Conservation (phyloP, 345 rosid genomes). For the Chamaenerion angustifolium region DNA sequence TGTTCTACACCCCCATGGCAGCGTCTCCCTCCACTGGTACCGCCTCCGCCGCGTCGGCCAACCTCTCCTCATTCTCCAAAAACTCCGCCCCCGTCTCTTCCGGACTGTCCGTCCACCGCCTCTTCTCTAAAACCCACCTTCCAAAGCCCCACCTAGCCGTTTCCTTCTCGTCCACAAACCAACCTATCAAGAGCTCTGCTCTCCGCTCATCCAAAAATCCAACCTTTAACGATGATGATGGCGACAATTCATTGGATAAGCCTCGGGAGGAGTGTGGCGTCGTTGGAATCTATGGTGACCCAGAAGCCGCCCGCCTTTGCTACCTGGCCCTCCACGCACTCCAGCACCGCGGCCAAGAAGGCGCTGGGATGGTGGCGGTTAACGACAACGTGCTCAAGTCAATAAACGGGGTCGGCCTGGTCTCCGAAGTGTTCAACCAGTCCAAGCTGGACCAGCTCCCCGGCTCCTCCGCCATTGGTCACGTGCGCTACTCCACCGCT, state of each 20-base stretch:
- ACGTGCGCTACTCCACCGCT: slow-evolving; percentile 91
- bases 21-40: slow-evolving; percentile 4
- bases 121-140: slow-evolving; percentile 14
- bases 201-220: slow-evolving; percentile 32
- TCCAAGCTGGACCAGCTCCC: slow-evolving; percentile 79
- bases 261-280: slow-evolving; percentile 98
- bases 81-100: slow-evolving; percentile 6
- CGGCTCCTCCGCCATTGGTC: slow-evolving; percentile 78
- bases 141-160: slow-evolving; percentile 31
- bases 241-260: slow-evolving; percentile 42
- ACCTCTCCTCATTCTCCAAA: slow-evolving; percentile 15
- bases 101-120: slow-evolving; percentile 18
- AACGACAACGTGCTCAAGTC: slow-evolving; percentile 58
- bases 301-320: slow-evolving; percentile 86
- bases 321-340: slow-evolving; percentile 88
- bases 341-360: slow-evolving; percentile 98
- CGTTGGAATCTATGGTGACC: slow-evolving; percentile 82
- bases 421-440: slow-evolving; percentile 79
- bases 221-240: slow-evolving; percentile 11
- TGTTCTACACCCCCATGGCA: slow-evolving; percentile 3
- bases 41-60: background rate
- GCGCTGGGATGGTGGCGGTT: slow-evolving; percentile 94
- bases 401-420: slow-evolving; percentile 86
- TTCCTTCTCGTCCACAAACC: slow-evolving; percentile 12
- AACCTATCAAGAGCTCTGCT: slow-evolving; percentile 5